Evolutionary conservation across 2,329 filamentous ascomycete genomes (phyloP), one percentile per base, ranked within the genome.

Genomic region (Colletotrichum brevisporum): DNA sequence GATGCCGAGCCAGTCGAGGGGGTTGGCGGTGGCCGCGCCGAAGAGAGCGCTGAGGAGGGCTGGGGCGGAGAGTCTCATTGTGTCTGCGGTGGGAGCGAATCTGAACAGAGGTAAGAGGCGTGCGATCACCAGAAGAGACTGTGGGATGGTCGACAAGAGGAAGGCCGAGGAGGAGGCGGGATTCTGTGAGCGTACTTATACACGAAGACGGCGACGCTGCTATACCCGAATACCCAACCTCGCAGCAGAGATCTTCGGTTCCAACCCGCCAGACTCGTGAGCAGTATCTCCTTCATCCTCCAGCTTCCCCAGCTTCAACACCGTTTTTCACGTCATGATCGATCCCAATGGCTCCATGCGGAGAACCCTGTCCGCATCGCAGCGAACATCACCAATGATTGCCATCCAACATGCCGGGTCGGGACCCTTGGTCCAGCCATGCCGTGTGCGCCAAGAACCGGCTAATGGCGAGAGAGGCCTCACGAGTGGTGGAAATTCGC

Each of bases 1-100:
- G 3, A 74, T 63, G 5, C 77, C 75, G 16, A 77, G 73, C 54
- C 56, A 47, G 66, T 79, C 77, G 2, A 51, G 53, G 2, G 50
- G 67, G 48, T 67, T 67, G 16, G 59, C 70, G 9, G 58, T 39
- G 45, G 53, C 54, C 0, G 67, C 24, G 31, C 71, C 43, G 15
- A 52, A 21, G 45, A 72, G 48, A 16, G 31, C 27, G 56, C 15
- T 45, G 24, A 69, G 9, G 1, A 72, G 16, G n/a, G 62, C 27
- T n/a, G 45, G 21, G 31, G 51, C 21, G 47, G 39, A 65, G 27
- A 72, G 15, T 63, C 45, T 72, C 68, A 72, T 72, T 27, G 4
- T 54, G 31, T 26, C 13, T 9, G 16, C 15, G 9, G 43, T 10
- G 45, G 18, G 4, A 9, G n/a, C 15, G 15, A 21, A 27, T 15